Conservation (phyloP, 345 rosid genomes). For the Cardamine chenopodiifolia region DNA sequence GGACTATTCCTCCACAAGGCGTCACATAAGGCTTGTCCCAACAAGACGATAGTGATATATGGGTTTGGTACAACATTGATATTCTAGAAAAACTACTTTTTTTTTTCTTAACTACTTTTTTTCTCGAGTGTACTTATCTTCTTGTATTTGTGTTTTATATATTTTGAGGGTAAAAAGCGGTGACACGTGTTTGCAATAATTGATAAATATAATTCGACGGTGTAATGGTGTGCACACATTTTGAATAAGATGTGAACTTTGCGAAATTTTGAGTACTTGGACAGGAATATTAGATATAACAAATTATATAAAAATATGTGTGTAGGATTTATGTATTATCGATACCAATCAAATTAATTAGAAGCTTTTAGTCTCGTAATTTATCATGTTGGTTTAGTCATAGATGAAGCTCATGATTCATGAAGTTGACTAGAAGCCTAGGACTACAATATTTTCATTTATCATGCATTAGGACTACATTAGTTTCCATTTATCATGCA, state of each 20-base stretch:
- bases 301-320: neutral
- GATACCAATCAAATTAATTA: neutral
- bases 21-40: constrained; percentile 35
- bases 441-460: neutral
- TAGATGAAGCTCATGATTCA: neutral
- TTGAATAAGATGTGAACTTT: constrained; percentile 12
- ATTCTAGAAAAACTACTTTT: constrained; percentile 28
- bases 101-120: neutral
- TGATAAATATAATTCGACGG: neutral
- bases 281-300: constrained; percentile 11
- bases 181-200: constrained; percentile 31
- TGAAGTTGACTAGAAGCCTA: neutral
- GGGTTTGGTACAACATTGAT: constrained; percentile 37
- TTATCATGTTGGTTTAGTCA: constrained; percentile 7
- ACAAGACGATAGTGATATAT: constrained; percentile 38
- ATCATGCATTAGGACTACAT: neutral
- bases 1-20: constrained; percentile 30
- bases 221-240: constrained; percentile 29
- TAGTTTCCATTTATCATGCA: no score
- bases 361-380: neutral
- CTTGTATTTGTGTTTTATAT: constrained; percentile 24
- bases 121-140: neutral
- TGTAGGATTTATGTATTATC: neutral
- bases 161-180: neutral
- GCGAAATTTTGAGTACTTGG: constrained; percentile 3